phyloP scores from a whole-genome alignment of 2,329 filamentous ascomycete genomes.

The Amylocarpus encephaloides region DNA sequence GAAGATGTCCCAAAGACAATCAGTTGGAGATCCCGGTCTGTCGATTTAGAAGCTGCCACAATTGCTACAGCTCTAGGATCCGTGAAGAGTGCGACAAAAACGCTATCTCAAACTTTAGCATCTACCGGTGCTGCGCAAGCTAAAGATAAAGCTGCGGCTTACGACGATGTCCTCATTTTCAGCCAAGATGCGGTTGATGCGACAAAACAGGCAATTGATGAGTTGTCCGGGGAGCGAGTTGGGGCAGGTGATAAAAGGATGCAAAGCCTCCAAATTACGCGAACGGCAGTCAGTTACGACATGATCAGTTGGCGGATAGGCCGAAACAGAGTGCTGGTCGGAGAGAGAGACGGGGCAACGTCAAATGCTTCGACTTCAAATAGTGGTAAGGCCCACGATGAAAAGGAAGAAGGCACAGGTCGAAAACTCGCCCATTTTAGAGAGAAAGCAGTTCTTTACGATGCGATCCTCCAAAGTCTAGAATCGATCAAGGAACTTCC shows the following conservation, averaged over 20 bases:
- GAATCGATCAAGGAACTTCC: conserved; percentile 85
- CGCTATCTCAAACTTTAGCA: conserved; percentile 43
- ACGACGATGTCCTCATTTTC: conserved; percentile 83
- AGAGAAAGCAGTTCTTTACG: conserved; percentile 84
- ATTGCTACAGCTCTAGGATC: conserved; percentile 79
- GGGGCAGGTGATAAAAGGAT: conserved; percentile 78
- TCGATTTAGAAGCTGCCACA: conserved; percentile 85
- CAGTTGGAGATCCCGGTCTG: conserved; percentile 77
- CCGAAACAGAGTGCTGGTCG: conserved; percentile 81
- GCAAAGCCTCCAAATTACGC: conserved; percentile 87
- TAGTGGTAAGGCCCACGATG: conserved; percentile 49
- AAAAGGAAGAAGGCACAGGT: conserved; percentile 61
- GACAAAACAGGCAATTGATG: conserved; percentile 88
- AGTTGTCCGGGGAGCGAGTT: conserved; percentile 76
- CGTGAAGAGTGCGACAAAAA: conserved; percentile 50
- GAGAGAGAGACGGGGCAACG: conserved; percentile 69
- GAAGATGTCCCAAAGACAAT: conserved; percentile 65
- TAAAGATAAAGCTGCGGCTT: conserved; percentile 73
- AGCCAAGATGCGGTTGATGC: conserved; percentile 93
- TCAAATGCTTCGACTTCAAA: conserved; percentile 42
- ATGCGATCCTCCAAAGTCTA: conserved; percentile 83
- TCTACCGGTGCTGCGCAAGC: conserved; percentile 40
- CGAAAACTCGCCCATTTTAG: conserved; percentile 74
- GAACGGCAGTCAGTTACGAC: conserved; percentile 88
- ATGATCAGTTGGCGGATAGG: conserved; percentile 93